phyloP scores from a whole-genome alignment of 192 early-diverging fungal genomes.

The Entomortierella parvispora region DNA sequence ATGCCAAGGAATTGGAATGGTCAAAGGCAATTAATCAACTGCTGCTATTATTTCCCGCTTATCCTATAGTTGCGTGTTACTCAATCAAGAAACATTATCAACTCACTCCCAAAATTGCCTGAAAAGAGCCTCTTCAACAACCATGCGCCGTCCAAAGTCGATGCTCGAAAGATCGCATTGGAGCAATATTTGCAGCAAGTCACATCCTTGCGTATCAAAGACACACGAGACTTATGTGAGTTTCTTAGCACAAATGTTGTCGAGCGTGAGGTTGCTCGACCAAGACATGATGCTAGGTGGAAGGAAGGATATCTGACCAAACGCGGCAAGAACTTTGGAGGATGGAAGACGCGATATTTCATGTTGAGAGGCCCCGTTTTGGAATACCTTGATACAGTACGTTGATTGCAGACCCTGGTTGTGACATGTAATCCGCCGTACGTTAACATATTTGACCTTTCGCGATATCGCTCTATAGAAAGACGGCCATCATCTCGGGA shows the following conservation, averaged over 20 bases:
- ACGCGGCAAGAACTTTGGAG: slow-evolving; percentile 96
- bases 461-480: slow-evolving; percentile 60
- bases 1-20: neutral
- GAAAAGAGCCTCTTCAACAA: slow-evolving; percentile 88
- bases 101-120: slow-evolving; percentile 79
- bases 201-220: slow-evolving; percentile 66
- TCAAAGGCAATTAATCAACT: no score
- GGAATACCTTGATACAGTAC: slow-evolving; percentile 86
- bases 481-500: slow-evolving; percentile 74
- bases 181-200: slow-evolving; percentile 86
- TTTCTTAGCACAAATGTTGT: slow-evolving; percentile 82
- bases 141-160: slow-evolving; percentile 85
- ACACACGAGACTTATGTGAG: slow-evolving; percentile 74
- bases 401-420: slow-evolving; percentile 4
- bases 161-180: slow-evolving; percentile 87
- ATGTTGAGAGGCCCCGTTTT: slow-evolving; percentile 72
- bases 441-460: no score
- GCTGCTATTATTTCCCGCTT: neutral
- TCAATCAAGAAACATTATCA: slow-evolving; percentile 51
- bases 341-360: slow-evolving; percentile 95
- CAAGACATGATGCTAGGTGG: slow-evolving; percentile 56
- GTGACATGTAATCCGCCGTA: no score
- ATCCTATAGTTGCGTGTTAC: slow-evolving; percentile 44
- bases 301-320: slow-evolving; percentile 93
- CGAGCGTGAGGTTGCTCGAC: slow-evolving; percentile 49